A percentile compares a stretch with the other conserved stretches of the same genome.
Evolutionary conservation across 2,329 filamentous ascomycete genomes (phyloP).

Genomic region (Bipolaris gigantea): DNA sequence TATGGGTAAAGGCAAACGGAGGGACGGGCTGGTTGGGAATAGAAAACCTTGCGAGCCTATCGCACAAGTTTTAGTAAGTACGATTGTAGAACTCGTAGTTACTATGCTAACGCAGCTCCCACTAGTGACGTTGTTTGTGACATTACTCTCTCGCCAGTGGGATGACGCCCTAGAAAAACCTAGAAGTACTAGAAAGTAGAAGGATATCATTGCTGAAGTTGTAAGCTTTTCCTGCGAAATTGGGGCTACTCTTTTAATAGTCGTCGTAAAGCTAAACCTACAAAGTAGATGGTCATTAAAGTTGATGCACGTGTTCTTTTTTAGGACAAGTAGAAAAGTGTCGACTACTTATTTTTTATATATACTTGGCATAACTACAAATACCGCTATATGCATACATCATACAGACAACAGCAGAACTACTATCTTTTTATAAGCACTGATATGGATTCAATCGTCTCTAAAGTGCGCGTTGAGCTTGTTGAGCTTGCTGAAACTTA

Average conservation of each 20-base stretch:
- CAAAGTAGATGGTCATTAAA: constrained; percentile 8
- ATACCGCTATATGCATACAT: not conserved
- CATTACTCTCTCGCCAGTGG: not conserved
- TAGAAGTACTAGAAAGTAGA: constrained; percentile 7
- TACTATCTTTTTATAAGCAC: not conserved
- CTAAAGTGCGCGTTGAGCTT: constrained; percentile 2
- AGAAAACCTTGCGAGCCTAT: constrained; percentile 6
- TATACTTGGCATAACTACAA: constrained; percentile 2
- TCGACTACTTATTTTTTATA: not conserved
- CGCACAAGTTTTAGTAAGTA: not conserved
- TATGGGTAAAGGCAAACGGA: constrained; percentile 7
- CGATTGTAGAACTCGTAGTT: constrained; percentile 2
- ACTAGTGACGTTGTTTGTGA: not conserved
- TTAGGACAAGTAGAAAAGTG: constrained; percentile 1
- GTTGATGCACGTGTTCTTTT: constrained; percentile 2
- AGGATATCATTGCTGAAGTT: constrained; percentile 1
- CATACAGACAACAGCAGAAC: constrained; percentile 1
- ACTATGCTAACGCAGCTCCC: not conserved
- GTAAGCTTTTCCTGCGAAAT: not conserved
- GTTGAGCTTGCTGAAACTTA: not conserved
- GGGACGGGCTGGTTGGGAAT: constrained; percentile 10
- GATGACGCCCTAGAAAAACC: not conserved
- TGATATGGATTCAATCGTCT: constrained; percentile 3
- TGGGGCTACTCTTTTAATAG: constrained; percentile 6
- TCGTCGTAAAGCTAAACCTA: constrained; percentile 1